Conservation (phyloP, 139 green algal species). For the Dunaliella sp. region DNA sequence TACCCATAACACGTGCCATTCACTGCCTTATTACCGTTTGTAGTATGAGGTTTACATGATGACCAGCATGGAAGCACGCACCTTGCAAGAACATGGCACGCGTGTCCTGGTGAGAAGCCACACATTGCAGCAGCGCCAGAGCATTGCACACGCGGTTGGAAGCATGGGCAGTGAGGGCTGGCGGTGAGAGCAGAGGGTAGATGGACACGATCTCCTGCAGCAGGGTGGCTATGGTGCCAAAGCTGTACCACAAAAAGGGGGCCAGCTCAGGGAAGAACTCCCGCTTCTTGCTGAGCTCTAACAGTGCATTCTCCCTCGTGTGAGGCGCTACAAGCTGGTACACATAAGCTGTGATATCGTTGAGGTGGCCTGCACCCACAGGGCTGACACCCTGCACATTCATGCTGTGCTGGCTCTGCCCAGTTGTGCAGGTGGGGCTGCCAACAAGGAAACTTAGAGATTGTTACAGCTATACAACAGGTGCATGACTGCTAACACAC, state of each 20-base stretch:
- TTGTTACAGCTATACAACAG: no score
- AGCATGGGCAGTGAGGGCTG: slow-evolving; percentile 88
- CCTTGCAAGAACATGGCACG: slow-evolving; percentile 90
- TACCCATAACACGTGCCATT: no score
- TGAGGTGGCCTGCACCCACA: slow-evolving; percentile 5
- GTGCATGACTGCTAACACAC: no score
- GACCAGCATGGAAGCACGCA: slow-evolving; percentile 26
- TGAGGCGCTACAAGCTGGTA: slow-evolving; percentile 58
- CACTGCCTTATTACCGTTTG: no score
- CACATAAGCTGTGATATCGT: slow-evolving; percentile 52
- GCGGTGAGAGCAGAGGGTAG: slow-evolving; percentile 92
- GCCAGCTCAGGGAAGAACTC: slow-evolving; percentile 96
- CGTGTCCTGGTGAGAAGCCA: slow-evolving; percentile 94
- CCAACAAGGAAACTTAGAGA: no score
- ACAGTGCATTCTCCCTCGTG: slow-evolving; percentile 87
- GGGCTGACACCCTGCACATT: no score
- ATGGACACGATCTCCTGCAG: slow-evolving; percentile 98
- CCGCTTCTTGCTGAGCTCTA: slow-evolving; percentile 96
- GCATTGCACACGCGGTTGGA: slow-evolving; percentile 98
- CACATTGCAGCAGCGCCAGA: slow-evolving; percentile 95
- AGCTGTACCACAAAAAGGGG: slow-evolving; percentile 95
- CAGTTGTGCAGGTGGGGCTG: no score
- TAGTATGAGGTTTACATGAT: no score
- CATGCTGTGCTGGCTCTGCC: no score
- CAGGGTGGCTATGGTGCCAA: slow-evolving; percentile 91